Percentiles rank a stretch among this genome's conserved stretches.
These are phyloP conservation scores for Oenanthe javanica DNA, from an alignment of 140 eudicot species.

Conservation along the genomic window DNA sequence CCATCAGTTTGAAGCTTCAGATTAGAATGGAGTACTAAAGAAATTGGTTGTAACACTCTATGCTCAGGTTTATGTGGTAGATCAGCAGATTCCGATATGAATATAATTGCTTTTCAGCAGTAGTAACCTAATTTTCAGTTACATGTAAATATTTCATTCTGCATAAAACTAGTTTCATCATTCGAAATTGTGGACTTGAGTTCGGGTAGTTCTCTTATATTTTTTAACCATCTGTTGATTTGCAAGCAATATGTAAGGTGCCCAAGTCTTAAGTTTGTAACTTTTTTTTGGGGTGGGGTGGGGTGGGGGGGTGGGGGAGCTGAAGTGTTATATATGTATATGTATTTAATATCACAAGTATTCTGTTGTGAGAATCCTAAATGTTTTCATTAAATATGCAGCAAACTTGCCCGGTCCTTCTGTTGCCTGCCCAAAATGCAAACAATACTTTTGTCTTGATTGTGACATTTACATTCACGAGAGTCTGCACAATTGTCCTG, in stretches of 20 bases:
- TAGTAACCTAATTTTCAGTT: neutral
- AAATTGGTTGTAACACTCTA: neutral
- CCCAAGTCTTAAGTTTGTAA: no score
- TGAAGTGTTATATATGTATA: neutral
- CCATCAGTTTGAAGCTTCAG: neutral
- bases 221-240: neutral
- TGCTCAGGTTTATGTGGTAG: neutral
- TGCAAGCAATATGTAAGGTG: no score
- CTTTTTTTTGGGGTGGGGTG: no score
- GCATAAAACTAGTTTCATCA: neutral
- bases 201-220: neutral
- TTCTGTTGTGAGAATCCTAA: neutral
- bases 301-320: no score
- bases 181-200: neutral
- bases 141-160: neutral
- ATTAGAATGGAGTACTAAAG: neutral
- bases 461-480: constrained; percentile 97
- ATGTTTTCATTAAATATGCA: constrained; percentile 23
- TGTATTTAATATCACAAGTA: neutral
- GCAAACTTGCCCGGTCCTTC: constrained; percentile 62
- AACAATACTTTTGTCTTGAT: constrained; percentile 79
- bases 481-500: constrained; percentile 97
- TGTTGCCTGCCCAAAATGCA: constrained; percentile 87
- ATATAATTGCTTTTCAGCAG: neutral
- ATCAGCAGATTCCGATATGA: neutral